Percentiles rank a stretch among this genome's conserved stretches.
Evolutionary conservation across 164 flowering plant genomes (phyloP).

Genomic region (Protea cynaroides): DNA sequence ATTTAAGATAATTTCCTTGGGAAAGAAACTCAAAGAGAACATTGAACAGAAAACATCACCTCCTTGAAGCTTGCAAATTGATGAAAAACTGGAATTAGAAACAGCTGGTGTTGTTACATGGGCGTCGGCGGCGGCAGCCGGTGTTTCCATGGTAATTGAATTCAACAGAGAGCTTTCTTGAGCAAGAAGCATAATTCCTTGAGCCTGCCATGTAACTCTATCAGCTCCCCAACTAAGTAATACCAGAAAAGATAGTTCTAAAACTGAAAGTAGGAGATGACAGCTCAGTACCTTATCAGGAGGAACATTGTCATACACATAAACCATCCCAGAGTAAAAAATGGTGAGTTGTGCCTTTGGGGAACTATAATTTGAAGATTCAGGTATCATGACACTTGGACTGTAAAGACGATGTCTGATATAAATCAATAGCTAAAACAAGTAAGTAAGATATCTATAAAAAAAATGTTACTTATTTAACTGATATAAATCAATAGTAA

Average conservation of each 20-base stretch:
- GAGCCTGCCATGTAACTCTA: slow-evolving; percentile 13
- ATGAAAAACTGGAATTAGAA: not conserved
- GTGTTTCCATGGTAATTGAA: not conserved
- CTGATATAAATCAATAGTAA: too few species aligned
- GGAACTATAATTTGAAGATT: not conserved
- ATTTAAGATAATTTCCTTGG: too few species aligned
- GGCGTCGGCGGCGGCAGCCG: too few species aligned
- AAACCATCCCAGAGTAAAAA: slow-evolving; percentile 29
- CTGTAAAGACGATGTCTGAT: not conserved
- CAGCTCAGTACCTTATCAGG: slow-evolving; percentile 21
- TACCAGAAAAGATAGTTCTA: not conserved
- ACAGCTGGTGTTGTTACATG: not conserved
- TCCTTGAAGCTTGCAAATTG: slow-evolving; percentile 17
- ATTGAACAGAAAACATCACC: slow-evolving; percentile 4
- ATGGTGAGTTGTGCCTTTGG: slow-evolving; percentile 26
- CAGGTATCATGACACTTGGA: too few species aligned
- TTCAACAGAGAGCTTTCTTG: slow-evolving; percentile 13
- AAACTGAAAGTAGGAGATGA: not conserved
- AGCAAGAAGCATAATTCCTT: slow-evolving; percentile 28
- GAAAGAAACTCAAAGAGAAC: not conserved
- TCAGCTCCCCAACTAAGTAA: too few species aligned
- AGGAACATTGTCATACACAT: slow-evolving; percentile 26
- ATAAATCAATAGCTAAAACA: not conserved
- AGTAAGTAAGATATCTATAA: too few species aligned
- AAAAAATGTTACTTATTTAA: too few species aligned